Conservation (phyloP, 768 basidiomycete genomes). For the Leccinellum rugosiceps region DNA sequence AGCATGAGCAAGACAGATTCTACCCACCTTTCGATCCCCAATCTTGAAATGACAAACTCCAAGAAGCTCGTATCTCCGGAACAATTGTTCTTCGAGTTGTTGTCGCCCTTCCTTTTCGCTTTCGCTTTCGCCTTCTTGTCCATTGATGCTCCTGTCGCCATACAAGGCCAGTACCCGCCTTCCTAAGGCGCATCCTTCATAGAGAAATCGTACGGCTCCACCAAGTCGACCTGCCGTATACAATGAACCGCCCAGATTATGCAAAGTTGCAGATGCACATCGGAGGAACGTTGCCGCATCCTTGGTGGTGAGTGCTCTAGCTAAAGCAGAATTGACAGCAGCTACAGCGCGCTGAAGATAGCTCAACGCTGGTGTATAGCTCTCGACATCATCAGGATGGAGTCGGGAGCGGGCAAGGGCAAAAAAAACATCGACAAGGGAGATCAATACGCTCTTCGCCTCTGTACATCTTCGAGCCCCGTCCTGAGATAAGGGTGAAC, state of each 20-base stretch:
- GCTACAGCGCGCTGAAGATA: slow-evolving; percentile 43
- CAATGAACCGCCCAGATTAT: slow-evolving; percentile 65
- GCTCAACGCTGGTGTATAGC: slow-evolving; percentile 45
- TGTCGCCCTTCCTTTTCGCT: slow-evolving; percentile 44
- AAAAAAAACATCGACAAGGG: slow-evolving; percentile 55
- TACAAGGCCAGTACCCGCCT: slow-evolving; percentile 40
- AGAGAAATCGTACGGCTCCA: slow-evolving; percentile 64
- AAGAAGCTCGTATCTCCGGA: slow-evolving; percentile 76
- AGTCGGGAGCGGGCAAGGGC: slow-evolving; percentile 47
- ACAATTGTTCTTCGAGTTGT: slow-evolving; percentile 62
- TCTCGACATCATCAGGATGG: slow-evolving; percentile 38
- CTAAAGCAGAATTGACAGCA: slow-evolving; percentile 16
- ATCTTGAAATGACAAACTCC: slow-evolving; percentile 76
- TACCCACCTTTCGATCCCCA: slow-evolving; percentile 67
- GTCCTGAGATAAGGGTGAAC: slow-evolving; percentile 2
- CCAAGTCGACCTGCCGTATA: slow-evolving; percentile 64
- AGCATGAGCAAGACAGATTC: not conserved
- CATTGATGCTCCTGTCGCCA: not conserved
- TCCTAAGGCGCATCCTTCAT: slow-evolving; percentile 57
- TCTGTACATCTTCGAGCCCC: slow-evolving; percentile 11
- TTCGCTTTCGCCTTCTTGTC: slow-evolving; percentile 24
- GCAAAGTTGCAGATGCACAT: slow-evolving; percentile 68
- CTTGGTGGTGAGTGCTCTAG: slow-evolving; percentile 7
- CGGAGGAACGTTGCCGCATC: slow-evolving; percentile 54
- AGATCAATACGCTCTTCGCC: slow-evolving; percentile 37